phyloP scores from a whole-genome alignment of 192 early-diverging fungal genomes.

The Backusella parvicylindrica region DNA sequence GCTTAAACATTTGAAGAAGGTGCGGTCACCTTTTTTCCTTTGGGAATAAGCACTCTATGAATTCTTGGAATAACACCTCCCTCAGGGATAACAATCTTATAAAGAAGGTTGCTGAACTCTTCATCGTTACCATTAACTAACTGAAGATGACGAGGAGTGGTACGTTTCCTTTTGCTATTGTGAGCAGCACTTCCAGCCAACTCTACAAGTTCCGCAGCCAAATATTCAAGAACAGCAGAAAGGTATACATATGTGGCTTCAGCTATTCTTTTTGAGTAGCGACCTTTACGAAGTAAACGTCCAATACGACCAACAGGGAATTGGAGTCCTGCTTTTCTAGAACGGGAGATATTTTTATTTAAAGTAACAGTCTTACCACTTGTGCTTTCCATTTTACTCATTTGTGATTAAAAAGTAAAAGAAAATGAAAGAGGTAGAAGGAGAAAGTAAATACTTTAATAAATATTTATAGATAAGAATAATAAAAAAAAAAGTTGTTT shows the following conservation, averaged over 20 bases:
- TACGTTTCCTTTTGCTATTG: constrained; percentile 87
- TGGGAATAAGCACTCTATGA: constrained; percentile 59
- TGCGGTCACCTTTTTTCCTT: constrained; percentile 44
- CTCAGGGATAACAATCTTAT: constrained; percentile 83
- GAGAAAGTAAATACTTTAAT: neutral
- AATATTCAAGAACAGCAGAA: constrained; percentile 88
- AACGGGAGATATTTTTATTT: constrained; percentile 64
- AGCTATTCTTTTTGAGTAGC: constrained; percentile 56
- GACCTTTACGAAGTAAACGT: neutral
- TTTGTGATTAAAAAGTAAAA: neutral
- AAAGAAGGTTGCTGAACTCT: constrained; percentile 87
- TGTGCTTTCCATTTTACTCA: constrained; percentile 38
- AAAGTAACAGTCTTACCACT: constrained; percentile 63
- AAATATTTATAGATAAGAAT: no score
- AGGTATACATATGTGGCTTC: constrained; percentile 78
- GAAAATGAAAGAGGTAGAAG: neutral
- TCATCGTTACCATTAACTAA: constrained; percentile 90
- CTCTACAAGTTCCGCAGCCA: constrained; percentile 86
- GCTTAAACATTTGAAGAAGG: constrained; percentile 31
- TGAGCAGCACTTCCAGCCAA: constrained; percentile 86
- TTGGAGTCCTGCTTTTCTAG: constrained; percentile 78
- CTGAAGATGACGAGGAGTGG: constrained; percentile 86
- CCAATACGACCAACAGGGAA: constrained; percentile 71
- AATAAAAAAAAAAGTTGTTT: no score
- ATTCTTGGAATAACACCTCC: constrained; percentile 78